phyloP scores from a whole-genome alignment of 306 rosid species.

The Cajanus cajan region DNA sequence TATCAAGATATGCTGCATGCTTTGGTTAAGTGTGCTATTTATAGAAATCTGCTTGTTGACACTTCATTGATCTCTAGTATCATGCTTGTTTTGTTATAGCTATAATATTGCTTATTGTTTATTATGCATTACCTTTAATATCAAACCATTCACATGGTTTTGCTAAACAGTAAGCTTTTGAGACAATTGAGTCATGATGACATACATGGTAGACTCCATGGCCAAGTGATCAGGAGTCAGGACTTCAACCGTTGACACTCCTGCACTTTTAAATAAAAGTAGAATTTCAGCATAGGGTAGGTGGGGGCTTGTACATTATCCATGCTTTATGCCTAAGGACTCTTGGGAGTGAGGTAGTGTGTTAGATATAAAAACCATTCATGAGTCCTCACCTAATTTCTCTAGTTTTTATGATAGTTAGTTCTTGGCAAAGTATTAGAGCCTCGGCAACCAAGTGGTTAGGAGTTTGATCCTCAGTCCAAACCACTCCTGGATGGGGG shows the following conservation, averaged over 20 bases:
- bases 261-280: not conserved
- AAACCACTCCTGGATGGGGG: too few species aligned
- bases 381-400: not conserved
- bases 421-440: not conserved
- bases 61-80: too few species aligned
- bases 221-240: not conserved
- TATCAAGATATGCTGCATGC: not conserved
- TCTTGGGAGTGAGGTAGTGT: not conserved
- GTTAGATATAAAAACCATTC: not conserved
- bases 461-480: not conserved
- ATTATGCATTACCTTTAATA: not conserved
- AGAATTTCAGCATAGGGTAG: not conserved
- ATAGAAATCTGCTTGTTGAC: too few species aligned
- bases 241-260: not conserved
- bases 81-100: constrained; percentile 16
- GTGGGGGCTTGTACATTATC: not conserved
- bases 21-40: not conserved
- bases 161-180: not conserved
- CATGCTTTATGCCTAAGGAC: not conserved
- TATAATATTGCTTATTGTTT: not conserved
- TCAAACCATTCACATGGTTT: not conserved
- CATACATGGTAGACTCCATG: not conserved
- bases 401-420: not conserved
- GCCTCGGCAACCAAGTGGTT: not conserved
- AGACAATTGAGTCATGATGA: not conserved